Evolutionary conservation across 805 yeast species (phyloP).

Genomic region (Dipodascus geniculatus): DNA sequence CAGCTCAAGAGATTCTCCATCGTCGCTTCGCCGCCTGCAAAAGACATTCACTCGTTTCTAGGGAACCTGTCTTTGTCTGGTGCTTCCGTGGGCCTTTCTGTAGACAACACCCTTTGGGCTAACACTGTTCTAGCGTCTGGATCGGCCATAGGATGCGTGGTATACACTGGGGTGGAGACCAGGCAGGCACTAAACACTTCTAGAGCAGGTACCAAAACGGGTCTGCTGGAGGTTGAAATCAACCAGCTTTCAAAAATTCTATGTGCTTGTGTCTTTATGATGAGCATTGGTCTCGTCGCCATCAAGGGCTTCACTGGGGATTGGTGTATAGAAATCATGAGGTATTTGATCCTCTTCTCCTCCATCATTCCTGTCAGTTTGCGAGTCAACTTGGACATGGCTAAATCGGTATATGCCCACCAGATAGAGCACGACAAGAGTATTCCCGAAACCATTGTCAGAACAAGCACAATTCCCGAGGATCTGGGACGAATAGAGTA

Average conservation of each 20-base stretch:
- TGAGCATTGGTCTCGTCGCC: constrained; percentile 67
- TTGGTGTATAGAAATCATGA: constrained; percentile 91
- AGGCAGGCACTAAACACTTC: constrained; percentile 93
- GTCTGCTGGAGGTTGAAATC: constrained; percentile 82
- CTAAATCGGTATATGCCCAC: constrained; percentile 89
- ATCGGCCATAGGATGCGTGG: constrained; percentile 72
- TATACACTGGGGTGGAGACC: constrained; percentile 88
- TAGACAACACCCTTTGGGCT: constrained; percentile 96
- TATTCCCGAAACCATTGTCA: constrained; percentile 80
- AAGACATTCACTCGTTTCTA: constrained; percentile 66
- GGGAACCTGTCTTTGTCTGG: constrained; percentile 59
- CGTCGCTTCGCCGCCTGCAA: constrained; percentile 66
- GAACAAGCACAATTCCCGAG: constrained; percentile 96
- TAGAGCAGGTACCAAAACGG: constrained; percentile 74
- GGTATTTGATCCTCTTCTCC: constrained; percentile 83
- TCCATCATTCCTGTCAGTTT: constrained; percentile 94
- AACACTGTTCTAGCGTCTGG: constrained; percentile 97
- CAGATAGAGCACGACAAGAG: constrained; percentile 85
- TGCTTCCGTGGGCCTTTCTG: constrained; percentile 43
- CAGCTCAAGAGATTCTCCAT: constrained; percentile 36
- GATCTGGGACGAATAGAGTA: constrained; percentile 95
- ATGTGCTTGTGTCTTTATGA: constrained; percentile 72
- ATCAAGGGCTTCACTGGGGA: constrained; percentile 55
- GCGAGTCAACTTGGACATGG: constrained; percentile 88
- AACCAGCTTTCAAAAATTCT: constrained; percentile 78